A percentile compares a stretch with the other conserved stretches of the same genome.
Conservation (phyloP, 179 eudicot genomes). For the Camellia oleifera region DNA sequence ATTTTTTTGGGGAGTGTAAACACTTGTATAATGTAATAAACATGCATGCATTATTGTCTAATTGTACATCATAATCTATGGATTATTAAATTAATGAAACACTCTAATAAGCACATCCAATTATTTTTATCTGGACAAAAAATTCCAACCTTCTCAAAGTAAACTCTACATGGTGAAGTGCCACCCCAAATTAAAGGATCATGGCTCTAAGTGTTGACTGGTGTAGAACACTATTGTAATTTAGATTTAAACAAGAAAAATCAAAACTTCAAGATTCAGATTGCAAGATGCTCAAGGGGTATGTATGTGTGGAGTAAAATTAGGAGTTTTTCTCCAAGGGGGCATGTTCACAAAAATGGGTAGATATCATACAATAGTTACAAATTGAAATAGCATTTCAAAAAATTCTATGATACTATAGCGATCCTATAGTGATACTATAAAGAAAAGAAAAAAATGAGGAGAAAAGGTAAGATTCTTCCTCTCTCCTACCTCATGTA, state of each 20-base stretch:
- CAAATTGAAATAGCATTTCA: not conserved
- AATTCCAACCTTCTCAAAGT: not conserved
- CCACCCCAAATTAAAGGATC: conserved; percentile 1
- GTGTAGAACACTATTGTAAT: not conserved
- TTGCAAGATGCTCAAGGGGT: too few species aligned
- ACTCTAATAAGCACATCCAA: not conserved
- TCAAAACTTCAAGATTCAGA: too few species aligned
- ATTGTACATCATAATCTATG: not conserved
- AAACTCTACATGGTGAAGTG: not conserved
- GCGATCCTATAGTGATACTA: not conserved
- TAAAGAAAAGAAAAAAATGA: too few species aligned
- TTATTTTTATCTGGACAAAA: not conserved
- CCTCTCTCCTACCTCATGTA: too few species aligned
- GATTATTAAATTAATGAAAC: not conserved
- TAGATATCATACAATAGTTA: not conserved
- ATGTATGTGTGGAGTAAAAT: not conserved
- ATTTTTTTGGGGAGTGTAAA: not conserved
- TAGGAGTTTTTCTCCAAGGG: too few species aligned
- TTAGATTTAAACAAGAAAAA: too few species aligned
- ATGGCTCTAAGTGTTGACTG: not conserved
- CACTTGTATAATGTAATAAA: not conserved
- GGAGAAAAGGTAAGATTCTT: too few species aligned
- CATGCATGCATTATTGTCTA: not conserved
- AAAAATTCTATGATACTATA: not conserved
- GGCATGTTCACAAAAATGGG: not conserved